These are phyloP conservation scores for Brassica balearica DNA, from an alignment of 441 rosid species.

Conservation along the genomic window DNA sequence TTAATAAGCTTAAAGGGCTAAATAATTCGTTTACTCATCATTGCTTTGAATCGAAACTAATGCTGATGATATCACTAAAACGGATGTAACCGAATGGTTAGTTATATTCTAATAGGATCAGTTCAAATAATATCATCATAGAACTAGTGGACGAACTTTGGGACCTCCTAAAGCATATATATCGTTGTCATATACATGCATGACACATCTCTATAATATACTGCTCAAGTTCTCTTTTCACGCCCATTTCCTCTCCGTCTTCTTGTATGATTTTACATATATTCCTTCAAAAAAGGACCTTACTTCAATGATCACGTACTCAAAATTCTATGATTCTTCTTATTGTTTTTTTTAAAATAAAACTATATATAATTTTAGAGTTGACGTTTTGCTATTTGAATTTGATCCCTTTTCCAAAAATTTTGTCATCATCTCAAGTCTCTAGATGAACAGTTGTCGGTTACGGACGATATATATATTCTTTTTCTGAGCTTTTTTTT, in stretches of 20 bases:
- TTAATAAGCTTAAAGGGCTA: neutral
- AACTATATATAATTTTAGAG: neutral
- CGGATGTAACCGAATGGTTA: conserved; percentile 42
- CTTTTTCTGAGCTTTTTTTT: no score
- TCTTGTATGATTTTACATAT: neutral
- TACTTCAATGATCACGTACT: conserved; percentile 18
- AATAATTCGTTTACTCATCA: neutral
- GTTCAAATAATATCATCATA: conserved; percentile 17
- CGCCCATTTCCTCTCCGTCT: neutral
- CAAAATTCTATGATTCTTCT: conserved; percentile 11
- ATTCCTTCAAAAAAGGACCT: conserved; percentile 19
- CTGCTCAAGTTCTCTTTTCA: neutral
- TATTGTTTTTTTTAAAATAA: neutral
- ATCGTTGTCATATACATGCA: conserved; percentile 10
- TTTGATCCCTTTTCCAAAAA: neutral
- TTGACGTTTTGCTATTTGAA: conserved; percentile 20
- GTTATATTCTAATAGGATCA: conserved; percentile 34
- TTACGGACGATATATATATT: no score
- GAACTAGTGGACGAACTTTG: conserved; percentile 36
- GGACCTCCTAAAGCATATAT: conserved; percentile 38
- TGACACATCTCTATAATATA: conserved; percentile 13
- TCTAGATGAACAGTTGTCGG: neutral
- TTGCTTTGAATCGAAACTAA: conserved; percentile 31
- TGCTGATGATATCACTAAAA: conserved; percentile 34
- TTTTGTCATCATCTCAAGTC: conserved; percentile 15